Evolutionary conservation across 2,329 filamentous ascomycete genomes (phyloP).

Genomic region (Monilinia aucupariae): DNA sequence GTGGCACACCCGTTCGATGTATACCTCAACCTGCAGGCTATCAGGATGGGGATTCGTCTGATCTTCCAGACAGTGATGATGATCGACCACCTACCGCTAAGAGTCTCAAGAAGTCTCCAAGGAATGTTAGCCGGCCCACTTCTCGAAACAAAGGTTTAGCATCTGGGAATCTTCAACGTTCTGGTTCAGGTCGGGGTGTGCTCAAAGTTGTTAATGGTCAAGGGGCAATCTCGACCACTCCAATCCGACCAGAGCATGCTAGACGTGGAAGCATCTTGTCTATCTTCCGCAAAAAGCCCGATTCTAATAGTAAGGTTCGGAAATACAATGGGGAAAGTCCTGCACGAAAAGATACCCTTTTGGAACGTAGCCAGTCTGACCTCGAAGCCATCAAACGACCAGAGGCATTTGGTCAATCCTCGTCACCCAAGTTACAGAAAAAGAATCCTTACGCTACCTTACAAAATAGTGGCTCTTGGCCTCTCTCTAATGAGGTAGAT

Average conservation of each 20-base stretch:
- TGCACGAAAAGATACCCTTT: conserved; percentile 55
- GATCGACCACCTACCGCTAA: conserved; percentile 36
- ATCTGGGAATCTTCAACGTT: conserved; percentile 37
- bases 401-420: not conserved
- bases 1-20: conserved; percentile 42
- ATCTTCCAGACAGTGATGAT: conserved; percentile 56
- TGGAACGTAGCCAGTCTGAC: conserved; percentile 54
- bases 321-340: conserved; percentile 52
- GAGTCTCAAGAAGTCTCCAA: not conserved
- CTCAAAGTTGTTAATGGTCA: conserved; percentile 23
- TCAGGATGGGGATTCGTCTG: conserved; percentile 55
- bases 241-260: conserved; percentile 33
- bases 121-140: conserved; percentile 18
- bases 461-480: conserved; percentile 44
- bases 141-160: conserved; percentile 23
- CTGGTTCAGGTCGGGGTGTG: conserved; percentile 34
- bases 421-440: conserved; percentile 44
- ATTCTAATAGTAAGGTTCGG: conserved; percentile 47
- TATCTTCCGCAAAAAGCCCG: conserved; percentile 58
- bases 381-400: conserved; percentile 32
- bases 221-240: conserved; percentile 10
- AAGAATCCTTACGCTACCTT: conserved; percentile 33
- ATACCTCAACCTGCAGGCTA: conserved; percentile 42
- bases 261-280: conserved; percentile 50
- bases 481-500: conserved; percentile 36